Percentiles rank a stretch among this genome's conserved stretches.
phyloP scores from a whole-genome alignment of 495 filamentous ascomycete species.

The Penicillium maclennaniae region DNA sequence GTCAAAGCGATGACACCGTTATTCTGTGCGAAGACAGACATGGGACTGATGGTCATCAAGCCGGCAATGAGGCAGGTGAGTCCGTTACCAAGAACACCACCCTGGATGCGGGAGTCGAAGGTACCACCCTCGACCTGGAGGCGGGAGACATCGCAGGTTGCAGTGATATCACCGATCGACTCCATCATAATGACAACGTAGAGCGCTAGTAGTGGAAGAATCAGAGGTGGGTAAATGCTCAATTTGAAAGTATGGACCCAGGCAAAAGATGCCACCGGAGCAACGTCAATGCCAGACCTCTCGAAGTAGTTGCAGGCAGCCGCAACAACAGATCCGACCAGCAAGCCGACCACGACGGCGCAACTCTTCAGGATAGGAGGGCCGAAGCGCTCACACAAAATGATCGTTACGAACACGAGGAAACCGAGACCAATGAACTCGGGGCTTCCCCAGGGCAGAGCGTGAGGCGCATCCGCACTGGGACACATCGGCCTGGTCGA shows the following conservation, averaged over 20 bases:
- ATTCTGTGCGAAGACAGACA: slow-evolving; percentile 81
- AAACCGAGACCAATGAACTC: slow-evolving; percentile 90
- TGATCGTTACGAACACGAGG: slow-evolving; percentile 84
- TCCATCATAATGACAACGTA: slow-evolving; percentile 89
- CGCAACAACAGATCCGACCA: slow-evolving; percentile 85
- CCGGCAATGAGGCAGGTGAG: slow-evolving; percentile 76
- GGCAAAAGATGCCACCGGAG: slow-evolving; percentile 79
- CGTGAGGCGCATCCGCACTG: slow-evolving; percentile 65
- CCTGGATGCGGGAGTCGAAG: slow-evolving; percentile 89
- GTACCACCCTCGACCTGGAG: slow-evolving; percentile 73
- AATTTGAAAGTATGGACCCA: slow-evolving; percentile 89
- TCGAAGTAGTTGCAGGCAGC: slow-evolving; percentile 84
- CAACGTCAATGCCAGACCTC: slow-evolving; percentile 57
- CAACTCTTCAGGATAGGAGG: slow-evolving; percentile 73
- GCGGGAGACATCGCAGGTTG: slow-evolving; percentile 72
- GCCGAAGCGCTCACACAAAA: slow-evolving; percentile 80
- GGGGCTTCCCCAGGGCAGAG: slow-evolving; percentile 82
- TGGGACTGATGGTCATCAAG: slow-evolving; percentile 79
- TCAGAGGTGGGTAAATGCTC: slow-evolving; percentile 74
- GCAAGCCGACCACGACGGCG: slow-evolving; percentile 73
- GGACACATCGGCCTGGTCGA: slow-evolving; percentile 61
- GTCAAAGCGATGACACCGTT: slow-evolving; percentile 91
- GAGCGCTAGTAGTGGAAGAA: slow-evolving; percentile 78
- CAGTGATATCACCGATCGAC: slow-evolving; percentile 67
- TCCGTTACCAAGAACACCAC: slow-evolving; percentile 74